Conservation (phyloP, 768 basidiomycete species). For the Suillus subaureus region DNA sequence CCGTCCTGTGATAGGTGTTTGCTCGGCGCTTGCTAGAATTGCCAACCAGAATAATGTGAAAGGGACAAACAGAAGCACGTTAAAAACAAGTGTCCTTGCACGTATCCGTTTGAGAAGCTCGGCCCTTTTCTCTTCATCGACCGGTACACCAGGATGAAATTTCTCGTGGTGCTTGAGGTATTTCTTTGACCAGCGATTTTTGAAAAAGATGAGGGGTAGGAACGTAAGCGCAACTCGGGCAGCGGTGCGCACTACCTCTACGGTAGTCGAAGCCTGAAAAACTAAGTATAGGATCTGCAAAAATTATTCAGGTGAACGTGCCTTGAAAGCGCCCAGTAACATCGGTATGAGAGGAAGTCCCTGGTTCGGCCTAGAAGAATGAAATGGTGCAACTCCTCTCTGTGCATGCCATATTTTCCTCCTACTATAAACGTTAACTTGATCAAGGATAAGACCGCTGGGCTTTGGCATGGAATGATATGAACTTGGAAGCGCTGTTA, state of each 20-base stretch:
- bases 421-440: constrained; percentile 3
- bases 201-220: constrained; percentile 66
- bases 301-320: constrained; percentile 27
- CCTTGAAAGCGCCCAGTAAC: constrained; percentile 70
- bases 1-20: constrained; percentile 87
- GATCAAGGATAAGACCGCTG: constrained; percentile 13
- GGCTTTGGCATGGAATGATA: constrained; percentile 9
- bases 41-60: constrained; percentile 65
- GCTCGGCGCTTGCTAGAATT: constrained; percentile 71
- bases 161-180: constrained; percentile 48
- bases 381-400: constrained; percentile 34
- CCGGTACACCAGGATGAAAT: constrained; percentile 41
- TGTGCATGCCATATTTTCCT: constrained; percentile 10
- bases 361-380: constrained; percentile 40
- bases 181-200: constrained; percentile 53
- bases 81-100: constrained; percentile 50
- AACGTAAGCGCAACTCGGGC: constrained; percentile 76
- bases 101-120: constrained; percentile 50
- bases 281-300: constrained; percentile 7
- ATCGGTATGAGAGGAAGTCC: constrained; percentile 49
- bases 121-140: constrained; percentile 55
- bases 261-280: constrained; percentile 66
- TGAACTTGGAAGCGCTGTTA: not conserved
- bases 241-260: constrained; percentile 70
- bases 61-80: constrained; percentile 63